Evolutionary conservation across 73 alveolate genomes (phyloP), one percentile per base, ranked within the genome.

Genomic region (Vitrella brassicaformis): DNA sequence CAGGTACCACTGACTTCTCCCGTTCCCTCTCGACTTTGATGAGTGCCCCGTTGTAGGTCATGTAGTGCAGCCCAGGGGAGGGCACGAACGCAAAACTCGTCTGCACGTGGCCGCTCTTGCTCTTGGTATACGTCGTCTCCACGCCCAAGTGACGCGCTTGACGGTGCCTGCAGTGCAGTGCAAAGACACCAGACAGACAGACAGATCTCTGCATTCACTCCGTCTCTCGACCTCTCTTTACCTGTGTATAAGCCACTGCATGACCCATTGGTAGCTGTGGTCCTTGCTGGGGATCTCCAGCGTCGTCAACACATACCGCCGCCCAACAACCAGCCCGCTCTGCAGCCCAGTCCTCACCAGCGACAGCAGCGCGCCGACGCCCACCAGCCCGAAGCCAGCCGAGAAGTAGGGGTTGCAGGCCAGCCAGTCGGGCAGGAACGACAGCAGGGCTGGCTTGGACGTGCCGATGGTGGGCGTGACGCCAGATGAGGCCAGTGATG

Each of bases 261-360:
- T 22, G 18, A 47, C 26, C 82, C 82, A 75, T 30, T 75, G 82
- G 71, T 75, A 75, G 67, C 75, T 69, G 47, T 75, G 67, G 82
- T 75, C 82, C 29, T 75, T 75, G 75, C 75, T 67, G 0, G 82
- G 82, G 1, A 75, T 75, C 75, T 75, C 82, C 82, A 75, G 70
- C 28, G 82, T 31, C 82, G 67, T 75, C 75, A 75, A 75, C 69
- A 75, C 25, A 74, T 74, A 71, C 72, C 32, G 19, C 19, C 47
- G 72, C 32, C 25, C 7, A 8, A 4, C 25, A 67, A 31, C n/a
- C 31, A 8, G 68, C 66, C 0, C 28, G n/a, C 65, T 45, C 65
- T 45, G 65, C 65, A 45, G 9, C 25, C 65, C 65, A 45, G 65
- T 45, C 19, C 65, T 45, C 25, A 45, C 25, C 9, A 45, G 25